Evolutionary conservation across 495 filamentous ascomycete species (phyloP), one percentile per base, ranked within the genome.

Genomic region (Aspergillus sclerotioniger): DNA sequence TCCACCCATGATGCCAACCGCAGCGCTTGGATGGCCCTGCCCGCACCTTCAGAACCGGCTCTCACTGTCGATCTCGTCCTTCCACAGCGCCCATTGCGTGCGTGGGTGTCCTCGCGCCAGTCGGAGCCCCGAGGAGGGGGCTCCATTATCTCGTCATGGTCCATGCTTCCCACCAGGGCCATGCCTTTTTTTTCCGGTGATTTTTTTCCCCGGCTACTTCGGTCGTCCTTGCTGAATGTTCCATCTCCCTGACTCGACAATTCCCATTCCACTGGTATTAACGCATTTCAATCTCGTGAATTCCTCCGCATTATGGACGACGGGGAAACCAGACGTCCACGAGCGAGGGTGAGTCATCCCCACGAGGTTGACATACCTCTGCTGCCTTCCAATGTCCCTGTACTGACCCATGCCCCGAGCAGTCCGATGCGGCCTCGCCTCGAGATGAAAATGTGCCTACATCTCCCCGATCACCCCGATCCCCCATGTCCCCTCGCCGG

Each of bases 341-440:
- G 41, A 31, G 41, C 53, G 21, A 55, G 53, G 41, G 53, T 55
- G 12, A 55, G 53, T 55, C 4, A 41, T 8, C 8, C 5, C 25
- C 21, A 25, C 17, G 10, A 9, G 25, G n/a, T 3, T 8, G 3
- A n/a, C 3, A 37, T 37, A 8, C n/a, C 13, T 41, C 37, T 7
- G 13, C 10, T 16, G 1, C 46, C 9, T 25, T 5, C 1, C 9
- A 25, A 21, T 13, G 16, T 10, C 5, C 3, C 46, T 21, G 46
- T 20, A 17, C 20, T 49, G 19, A 29, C 13, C 20, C 9, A 6
- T 2, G 16, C 5, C 39, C 6, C 3, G 7, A 12, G 8, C 44
- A 55, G 53, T 46, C 41, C 1, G 53, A 55, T 13, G 53, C 43
- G 41, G 20, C 41, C 39, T 37, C 28, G 21, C 28, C 28, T 7